phyloP scores from a whole-genome alignment of 306 rosid species.

The Rosa lucieae region DNA sequence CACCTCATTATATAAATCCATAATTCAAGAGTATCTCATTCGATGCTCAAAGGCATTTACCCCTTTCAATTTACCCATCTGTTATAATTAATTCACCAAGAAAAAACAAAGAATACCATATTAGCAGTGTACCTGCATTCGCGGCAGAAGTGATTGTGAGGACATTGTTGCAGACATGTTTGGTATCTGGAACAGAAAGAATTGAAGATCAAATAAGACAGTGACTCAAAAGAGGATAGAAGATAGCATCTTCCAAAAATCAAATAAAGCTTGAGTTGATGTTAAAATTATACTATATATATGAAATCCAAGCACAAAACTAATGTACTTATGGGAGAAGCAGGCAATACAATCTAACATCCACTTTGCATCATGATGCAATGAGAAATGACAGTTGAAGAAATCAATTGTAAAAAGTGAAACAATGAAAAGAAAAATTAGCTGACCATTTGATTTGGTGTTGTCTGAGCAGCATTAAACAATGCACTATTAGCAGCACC shows the following conservation, averaged over 20 bases:
- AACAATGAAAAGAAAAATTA: constrained; percentile 4
- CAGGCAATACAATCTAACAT: not conserved
- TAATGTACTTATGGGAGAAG: not conserved
- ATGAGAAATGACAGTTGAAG: not conserved
- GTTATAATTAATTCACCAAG: not conserved
- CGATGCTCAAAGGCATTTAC: not conserved
- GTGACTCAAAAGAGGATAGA: constrained; percentile 15
- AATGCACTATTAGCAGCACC: constrained; percentile 75
- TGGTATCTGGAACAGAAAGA: constrained; percentile 59
- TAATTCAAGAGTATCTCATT: not conserved
- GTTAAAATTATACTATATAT: not conserved
- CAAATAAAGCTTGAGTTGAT: not conserved
- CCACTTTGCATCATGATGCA: not conserved
- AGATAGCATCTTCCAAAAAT: not conserved
- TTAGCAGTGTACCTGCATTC: constrained; percentile 68
- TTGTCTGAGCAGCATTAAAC: constrained; percentile 86
- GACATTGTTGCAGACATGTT: constrained; percentile 82
- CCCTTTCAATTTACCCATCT: not conserved
- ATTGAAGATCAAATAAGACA: constrained; percentile 19
- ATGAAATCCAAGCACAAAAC: not conserved
- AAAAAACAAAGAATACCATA: constrained; percentile 26
- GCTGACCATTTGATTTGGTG: constrained; percentile 85
- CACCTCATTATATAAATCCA: not conserved
- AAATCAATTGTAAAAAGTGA: constrained; percentile 1
- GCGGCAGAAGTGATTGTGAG: constrained; percentile 61